A percentile compares a stretch with the other conserved stretches of the same genome.
phyloP scores from a whole-genome alignment of 768 basidiomycete genomes.

The Kwoniella europaea region DNA sequence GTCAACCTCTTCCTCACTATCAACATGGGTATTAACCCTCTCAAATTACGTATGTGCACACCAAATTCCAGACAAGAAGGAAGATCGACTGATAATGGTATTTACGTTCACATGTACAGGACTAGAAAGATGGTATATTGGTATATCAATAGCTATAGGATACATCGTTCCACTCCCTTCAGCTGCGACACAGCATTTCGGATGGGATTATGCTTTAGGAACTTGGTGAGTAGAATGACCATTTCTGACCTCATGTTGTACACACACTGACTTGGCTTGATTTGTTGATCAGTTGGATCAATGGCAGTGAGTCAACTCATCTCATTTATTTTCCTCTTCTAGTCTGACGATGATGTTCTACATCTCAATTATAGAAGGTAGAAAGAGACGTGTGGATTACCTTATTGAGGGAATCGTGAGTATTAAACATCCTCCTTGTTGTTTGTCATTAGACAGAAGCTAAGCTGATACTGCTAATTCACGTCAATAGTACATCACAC shows the following conservation, averaged over 20 bases:
- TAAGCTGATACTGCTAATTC: neutral
- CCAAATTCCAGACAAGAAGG: too few species aligned
- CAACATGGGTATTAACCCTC: slow-evolving; percentile 35
- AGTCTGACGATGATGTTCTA: too few species aligned
- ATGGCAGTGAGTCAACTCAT: slow-evolving; percentile 3
- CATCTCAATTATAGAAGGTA: neutral
- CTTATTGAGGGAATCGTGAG: slow-evolving; percentile 10
- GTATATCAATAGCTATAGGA: slow-evolving; percentile 29
- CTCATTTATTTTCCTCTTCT: neutral
- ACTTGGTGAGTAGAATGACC: slow-evolving; percentile 29
- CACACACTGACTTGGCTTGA: neutral
- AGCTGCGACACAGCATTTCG: slow-evolving; percentile 30
- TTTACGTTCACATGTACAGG: slow-evolving; percentile 5
- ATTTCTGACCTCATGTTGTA: neutral
- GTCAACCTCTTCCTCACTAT: slow-evolving; percentile 44
- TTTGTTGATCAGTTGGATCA: slow-evolving; percentile 8
- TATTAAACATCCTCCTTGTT: neutral
- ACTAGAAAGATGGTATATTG: slow-evolving; percentile 41
- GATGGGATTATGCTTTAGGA: slow-evolving; percentile 24
- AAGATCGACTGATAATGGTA: too few species aligned
- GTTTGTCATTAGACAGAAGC: too few species aligned
- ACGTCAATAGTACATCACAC: slow-evolving; percentile 31
- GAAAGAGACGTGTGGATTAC: neutral
- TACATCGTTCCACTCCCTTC: slow-evolving; percentile 29
- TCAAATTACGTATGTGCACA: slow-evolving; percentile 1